Evolutionary conservation across 352 stramenopile genomes (phyloP), one percentile per base, ranked within the genome.

Genomic region (Phytophthora podocarpi): DNA sequence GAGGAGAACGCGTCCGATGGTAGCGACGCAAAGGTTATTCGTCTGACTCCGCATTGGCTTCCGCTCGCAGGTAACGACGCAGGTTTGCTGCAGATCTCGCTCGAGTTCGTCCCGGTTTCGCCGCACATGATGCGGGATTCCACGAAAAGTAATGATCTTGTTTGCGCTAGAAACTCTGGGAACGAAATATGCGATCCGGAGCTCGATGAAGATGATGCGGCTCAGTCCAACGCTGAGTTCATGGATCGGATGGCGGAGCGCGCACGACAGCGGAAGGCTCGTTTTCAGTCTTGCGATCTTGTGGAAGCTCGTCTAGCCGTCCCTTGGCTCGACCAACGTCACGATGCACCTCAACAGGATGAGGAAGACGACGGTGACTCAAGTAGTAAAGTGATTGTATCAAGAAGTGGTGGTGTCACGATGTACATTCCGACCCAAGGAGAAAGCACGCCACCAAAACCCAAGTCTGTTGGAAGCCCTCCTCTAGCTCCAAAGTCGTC

Each of bases 371-470:
- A 34, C n/a, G 37, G 30, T 4, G n/a, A 47, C 12, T 53, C 46
- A 0, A 68, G 18, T 16, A 59, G 21, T 11, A 61, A 67, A 21
- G 73, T 85, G 5, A 70, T 76, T 3, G 59, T 82, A 23, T 70
- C 70, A 23, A 63, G 66, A 54, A 81, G 67, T 36, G 73, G 71
- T 1, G 76, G 63, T 2, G 78, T 79, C 27, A 85, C 76, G 0
- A 74, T 85, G 73, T 85, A 85, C 45, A 80, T 85, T 32, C 79
- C 74, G 3, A 72, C 57, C 1, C 46, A 58, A 46, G 46, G 30
- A 37, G 64, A 67, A 2, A 58, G 8, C 3, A 67, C 50, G 21
- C 66, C 53, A n/a, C 23, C 51, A 3, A 72, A 63, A 47, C 23
- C 18, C 1, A 61, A 46, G 13, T 8, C 30, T 26, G 9, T 52